phyloP scores from a whole-genome alignment of 257 asterid genomes.

The Solanum neorickii region DNA sequence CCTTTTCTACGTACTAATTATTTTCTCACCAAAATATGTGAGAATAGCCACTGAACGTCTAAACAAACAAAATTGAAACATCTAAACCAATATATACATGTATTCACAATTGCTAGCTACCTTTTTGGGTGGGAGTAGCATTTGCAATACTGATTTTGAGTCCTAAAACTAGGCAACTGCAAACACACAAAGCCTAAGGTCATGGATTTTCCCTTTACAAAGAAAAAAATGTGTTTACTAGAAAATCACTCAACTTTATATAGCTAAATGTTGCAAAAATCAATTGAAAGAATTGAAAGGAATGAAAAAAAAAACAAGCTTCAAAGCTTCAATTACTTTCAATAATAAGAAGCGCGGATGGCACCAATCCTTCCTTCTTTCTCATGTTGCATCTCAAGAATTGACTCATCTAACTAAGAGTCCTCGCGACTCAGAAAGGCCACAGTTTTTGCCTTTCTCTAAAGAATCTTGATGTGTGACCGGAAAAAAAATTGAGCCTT shows the following conservation, averaged over 20 bases:
- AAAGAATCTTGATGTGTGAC: constrained; percentile 15
- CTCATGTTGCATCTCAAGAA: not conserved
- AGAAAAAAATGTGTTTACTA: not conserved
- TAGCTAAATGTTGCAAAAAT: not conserved
- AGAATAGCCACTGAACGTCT: too few species aligned
- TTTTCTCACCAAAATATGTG: too few species aligned
- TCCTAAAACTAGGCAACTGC: not conserved
- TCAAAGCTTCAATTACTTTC: not conserved
- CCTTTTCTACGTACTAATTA: not conserved
- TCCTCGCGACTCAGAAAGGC: not conserved
- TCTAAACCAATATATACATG: not conserved
- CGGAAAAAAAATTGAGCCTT: constrained; percentile 6
- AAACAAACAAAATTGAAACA: too few species aligned
- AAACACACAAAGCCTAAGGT: not conserved
- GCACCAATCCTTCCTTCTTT: not conserved
- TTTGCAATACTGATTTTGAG: not conserved
- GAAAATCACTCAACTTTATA: not conserved
- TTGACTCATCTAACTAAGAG: not conserved
- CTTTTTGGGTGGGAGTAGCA: not conserved
- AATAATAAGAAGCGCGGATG: not conserved
- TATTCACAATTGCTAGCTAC: not conserved
- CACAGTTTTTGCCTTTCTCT: constrained; percentile 12
- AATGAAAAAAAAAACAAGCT: not conserved
- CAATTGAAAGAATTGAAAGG: not conserved
- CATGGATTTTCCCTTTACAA: not conserved